These are phyloP conservation scores for Podaxis sp. DNA, from an alignment of 768 basidiomycete species.

Conservation along the genomic window DNA sequence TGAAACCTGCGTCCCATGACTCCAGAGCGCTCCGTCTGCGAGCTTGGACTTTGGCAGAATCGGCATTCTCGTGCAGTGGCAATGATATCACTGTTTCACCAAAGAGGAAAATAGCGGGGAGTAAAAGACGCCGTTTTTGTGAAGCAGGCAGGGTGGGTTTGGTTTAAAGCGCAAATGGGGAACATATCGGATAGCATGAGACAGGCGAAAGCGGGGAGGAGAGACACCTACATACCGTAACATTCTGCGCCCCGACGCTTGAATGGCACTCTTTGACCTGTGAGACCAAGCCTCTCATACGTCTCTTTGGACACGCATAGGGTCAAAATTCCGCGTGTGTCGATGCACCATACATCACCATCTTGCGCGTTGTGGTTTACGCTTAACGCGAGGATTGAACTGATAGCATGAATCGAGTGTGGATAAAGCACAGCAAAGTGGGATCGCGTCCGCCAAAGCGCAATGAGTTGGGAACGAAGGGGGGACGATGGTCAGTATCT, in stretches of 20 bases:
- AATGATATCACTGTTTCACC: conserved; percentile 8
- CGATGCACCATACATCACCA: conserved; percentile 71
- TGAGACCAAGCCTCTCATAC: conserved; percentile 60
- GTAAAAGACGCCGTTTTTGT: background rate
- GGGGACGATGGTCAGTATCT: background rate
- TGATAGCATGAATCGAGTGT: conserved; percentile 16
- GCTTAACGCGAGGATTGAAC: conserved; percentile 38
- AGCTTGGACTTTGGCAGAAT: background rate
- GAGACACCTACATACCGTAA: background rate
- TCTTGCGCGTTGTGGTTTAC: conserved; percentile 21
- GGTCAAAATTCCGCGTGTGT: conserved; percentile 58
- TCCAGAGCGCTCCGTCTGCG: conserved; percentile 4
- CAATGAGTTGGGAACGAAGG: background rate
- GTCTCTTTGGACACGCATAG: conserved; percentile 53
- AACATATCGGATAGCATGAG: background rate
- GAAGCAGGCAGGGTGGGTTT: background rate
- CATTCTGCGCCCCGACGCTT: conserved; percentile 23
- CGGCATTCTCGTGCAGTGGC: conserved; percentile 4
- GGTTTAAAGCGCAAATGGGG: background rate
- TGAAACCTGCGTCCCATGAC: conserved; percentile 7
- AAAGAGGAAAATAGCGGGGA: background rate
- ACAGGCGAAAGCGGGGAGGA: background rate
- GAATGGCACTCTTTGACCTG: conserved; percentile 55
- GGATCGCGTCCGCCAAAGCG: background rate
- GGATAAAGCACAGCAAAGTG: background rate